These are phyloP conservation scores for Globisporangium rhizosaccharum DNA, from an alignment of 352 stramenopile species.

Conservation along the genomic window DNA sequence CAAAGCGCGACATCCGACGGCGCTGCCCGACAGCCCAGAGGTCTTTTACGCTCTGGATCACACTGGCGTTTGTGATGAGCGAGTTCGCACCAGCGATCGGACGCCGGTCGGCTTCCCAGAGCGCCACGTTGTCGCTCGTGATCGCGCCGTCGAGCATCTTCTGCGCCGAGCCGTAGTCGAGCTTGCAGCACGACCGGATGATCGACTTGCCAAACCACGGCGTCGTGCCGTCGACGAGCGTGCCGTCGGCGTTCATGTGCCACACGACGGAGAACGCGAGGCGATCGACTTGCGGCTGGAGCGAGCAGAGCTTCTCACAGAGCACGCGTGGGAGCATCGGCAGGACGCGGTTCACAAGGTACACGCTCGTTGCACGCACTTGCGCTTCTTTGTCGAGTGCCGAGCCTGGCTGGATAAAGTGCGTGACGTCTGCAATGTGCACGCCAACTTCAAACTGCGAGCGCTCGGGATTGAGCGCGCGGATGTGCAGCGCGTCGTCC, in stretches of 20 bases:
- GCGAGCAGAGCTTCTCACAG: conserved; percentile 95
- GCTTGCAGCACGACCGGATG: conserved; percentile 95
- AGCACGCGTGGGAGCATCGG: conserved; percentile 96
- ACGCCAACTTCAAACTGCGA: conserved; percentile 90
- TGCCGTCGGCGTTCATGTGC: conserved; percentile 95
- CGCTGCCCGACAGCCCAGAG: conserved; percentile 60
- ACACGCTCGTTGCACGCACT: conserved; percentile 93
- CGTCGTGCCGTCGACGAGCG: conserved; percentile 73
- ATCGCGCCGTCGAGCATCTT: conserved; percentile 93
- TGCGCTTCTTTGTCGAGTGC: conserved; percentile 93
- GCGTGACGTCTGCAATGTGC: conserved; percentile 98
- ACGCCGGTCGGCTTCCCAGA: conserved; percentile 53
- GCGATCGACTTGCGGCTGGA: conserved; percentile 95
- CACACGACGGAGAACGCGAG: conserved; percentile 95
- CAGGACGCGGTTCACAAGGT: conserved; percentile 93
- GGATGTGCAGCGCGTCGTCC: conserved; percentile 95
- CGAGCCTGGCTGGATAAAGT: conserved; percentile 90
- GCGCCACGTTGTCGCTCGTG: conserved; percentile 55
- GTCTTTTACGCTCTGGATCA: conserved; percentile 66
- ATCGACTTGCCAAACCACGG: conserved; percentile 97
- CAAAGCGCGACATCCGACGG: conserved; percentile 80
- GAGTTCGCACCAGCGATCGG: conserved; percentile 38
- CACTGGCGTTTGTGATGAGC: conserved; percentile 40
- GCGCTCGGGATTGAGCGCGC: conserved; percentile 42
- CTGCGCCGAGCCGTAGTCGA: conserved; percentile 97